Evolutionary conservation across 495 filamentous ascomycete genomes (phyloP).

Genomic region (Aspergillus cavernicola): DNA sequence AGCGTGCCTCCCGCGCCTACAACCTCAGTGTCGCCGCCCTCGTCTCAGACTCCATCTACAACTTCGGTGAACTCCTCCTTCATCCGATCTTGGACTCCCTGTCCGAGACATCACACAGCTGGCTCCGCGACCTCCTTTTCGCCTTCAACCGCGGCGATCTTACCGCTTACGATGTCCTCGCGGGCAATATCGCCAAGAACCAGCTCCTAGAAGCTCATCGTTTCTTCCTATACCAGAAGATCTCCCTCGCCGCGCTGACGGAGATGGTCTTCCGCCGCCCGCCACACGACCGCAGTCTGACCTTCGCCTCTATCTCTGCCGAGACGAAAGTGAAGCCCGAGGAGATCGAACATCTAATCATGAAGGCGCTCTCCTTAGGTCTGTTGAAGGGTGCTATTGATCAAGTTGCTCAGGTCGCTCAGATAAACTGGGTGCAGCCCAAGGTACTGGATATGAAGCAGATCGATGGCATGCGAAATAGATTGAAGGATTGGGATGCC

Average conservation of each 20-base stretch:
- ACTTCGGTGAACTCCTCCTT: conserved; percentile 97
- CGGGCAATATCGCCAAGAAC: conserved; percentile 71
- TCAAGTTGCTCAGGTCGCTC: conserved; percentile 88
- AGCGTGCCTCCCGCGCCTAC: conserved; percentile 79
- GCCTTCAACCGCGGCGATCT: conserved; percentile 97
- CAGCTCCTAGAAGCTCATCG: conserved; percentile 73
- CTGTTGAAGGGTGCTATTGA: conserved; percentile 90
- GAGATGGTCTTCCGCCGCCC: conserved; percentile 95
- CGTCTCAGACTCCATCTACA: conserved; percentile 93
- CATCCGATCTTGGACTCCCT: conserved; percentile 93
- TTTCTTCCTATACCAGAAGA: conserved; percentile 90
- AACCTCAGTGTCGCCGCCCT: conserved; percentile 90
- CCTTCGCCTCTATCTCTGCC: conserved; percentile 77
- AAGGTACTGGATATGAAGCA: conserved; percentile 95
- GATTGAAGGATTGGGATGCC: conserved; percentile 89
- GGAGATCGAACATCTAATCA: conserved; percentile 96
- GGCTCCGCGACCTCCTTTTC: conserved; percentile 91
- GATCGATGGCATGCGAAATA: conserved; percentile 87
- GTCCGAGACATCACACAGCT: conserved; percentile 58
- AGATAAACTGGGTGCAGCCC: conserved; percentile 98
- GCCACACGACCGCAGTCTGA: conserved; percentile 91
- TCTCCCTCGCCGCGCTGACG: conserved; percentile 90
- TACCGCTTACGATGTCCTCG: conserved; percentile 75
- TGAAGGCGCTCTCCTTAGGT: conserved; percentile 94
- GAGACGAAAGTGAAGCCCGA: conserved; percentile 89